Evolutionary conservation across 2,329 filamentous ascomycete genomes (phyloP), one percentile per base, ranked within the genome.

Genomic region (Scolecobasidium constrictum): DNA sequence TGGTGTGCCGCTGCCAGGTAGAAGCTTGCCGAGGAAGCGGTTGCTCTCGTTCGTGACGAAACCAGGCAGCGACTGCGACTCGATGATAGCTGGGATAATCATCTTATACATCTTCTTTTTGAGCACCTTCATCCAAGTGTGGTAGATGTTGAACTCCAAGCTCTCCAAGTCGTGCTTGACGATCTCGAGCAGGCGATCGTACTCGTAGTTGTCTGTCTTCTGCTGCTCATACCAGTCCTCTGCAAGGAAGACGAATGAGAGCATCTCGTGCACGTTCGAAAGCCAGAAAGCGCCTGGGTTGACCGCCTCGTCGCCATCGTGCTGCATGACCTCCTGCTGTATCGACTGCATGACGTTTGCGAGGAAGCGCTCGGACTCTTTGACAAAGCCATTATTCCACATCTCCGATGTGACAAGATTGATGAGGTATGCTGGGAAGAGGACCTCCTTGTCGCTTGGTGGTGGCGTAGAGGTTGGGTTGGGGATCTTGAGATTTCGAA

Each of bases 311-410:
- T 98, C 92, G 35, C 88, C 88, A 52, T 98, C 90, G 60, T 98
- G 87, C 59, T 94, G 85, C 92, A 98, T 96, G 44, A 98, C 92
- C 62, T 98, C 92, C 62, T 96, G 88, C 62, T 98, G 92, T 56
- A 98, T 96, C 5, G 88, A 94, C 66, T 96, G 92, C 92, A 98
- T 98, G 50, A 98, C 92, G 56, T 96, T 98, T 57, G 92, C 92
- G 49, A 98, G 73, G 76, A 98, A 98, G 43, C 90, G 84, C 66
- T 98, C 92, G 3, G 92, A 96, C 66, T 98, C 92, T 71, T 98
- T 98, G 54, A 98, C 92, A 59, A 95, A 98, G 37, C 92, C 92
- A 56, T 98, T 98, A 71, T 98, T 98, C 92, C 92, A 98, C 92
- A 98, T 98, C 69, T 98, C 92, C 13, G 88, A 96, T 11, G 92